phyloP scores from a whole-genome alignment of 768 basidiomycete genomes.

The Leccinum boreale region DNA sequence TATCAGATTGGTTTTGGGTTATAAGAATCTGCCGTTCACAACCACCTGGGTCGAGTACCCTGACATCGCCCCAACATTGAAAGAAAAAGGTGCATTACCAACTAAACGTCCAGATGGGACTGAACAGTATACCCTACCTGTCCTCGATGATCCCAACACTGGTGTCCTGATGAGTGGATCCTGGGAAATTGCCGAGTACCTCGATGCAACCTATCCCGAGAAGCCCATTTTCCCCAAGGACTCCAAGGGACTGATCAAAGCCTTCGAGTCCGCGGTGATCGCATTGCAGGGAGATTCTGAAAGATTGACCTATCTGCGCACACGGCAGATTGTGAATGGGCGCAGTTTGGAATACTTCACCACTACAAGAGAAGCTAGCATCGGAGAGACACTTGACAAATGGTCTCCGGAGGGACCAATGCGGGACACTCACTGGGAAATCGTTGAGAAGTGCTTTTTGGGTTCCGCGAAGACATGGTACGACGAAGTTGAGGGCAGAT shows the following conservation, averaged over 20 bases:
- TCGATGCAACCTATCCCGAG: constrained; percentile 34
- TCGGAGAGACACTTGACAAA: constrained; percentile 39
- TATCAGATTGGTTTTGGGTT: constrained; percentile 29
- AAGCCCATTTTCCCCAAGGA: constrained; percentile 26
- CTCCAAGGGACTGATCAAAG: constrained; percentile 21
- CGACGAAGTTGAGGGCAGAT: constrained; percentile 24
- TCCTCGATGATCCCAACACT: constrained; percentile 32
- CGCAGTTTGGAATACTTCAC: constrained; percentile 38
- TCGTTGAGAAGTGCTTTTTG: constrained; percentile 13
- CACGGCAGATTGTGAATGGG: constrained; percentile 29
- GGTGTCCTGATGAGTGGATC: constrained; percentile 30
- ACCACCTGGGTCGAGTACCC: constrained; percentile 35
- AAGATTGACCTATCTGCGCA: constrained; percentile 20
- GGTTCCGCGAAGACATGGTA: constrained; percentile 17
- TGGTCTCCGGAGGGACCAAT: constrained; percentile 35
- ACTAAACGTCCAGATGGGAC: constrained; percentile 17
- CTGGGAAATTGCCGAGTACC: constrained; percentile 32
- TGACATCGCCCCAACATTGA: constrained; percentile 27
- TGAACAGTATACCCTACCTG: constrained; percentile 31
- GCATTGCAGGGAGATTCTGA: constrained; percentile 1
- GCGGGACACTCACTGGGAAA: constrained; percentile 28
- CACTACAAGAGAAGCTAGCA: constrained; percentile 28
- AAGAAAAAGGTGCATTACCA: constrained; percentile 26
- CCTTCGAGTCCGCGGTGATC: constrained; percentile 10
- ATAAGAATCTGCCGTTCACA: constrained; percentile 33